Conservation (phyloP, 768 basidiomycete genomes). For the Hemileccinum impolitum region DNA sequence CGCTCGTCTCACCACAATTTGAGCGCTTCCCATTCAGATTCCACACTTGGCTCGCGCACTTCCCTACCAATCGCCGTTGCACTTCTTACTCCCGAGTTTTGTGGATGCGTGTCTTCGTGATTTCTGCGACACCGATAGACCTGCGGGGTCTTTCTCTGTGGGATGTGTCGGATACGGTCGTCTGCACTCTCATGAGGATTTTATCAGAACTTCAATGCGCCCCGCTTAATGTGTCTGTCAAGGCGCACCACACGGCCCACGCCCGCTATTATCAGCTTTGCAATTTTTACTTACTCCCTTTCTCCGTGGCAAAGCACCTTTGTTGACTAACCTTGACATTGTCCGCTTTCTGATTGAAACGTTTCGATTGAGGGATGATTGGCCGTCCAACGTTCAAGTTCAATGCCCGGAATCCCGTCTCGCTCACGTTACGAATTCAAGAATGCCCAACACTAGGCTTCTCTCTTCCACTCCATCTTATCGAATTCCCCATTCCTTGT, state of each 20-base stretch:
- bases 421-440: slow-evolving; percentile 12
- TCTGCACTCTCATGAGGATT: slow-evolving; percentile 3
- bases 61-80: not conserved
- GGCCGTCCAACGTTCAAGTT: too few relatives aligned
- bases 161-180: slow-evolving; percentile 14
- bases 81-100: slow-evolving; percentile 3
- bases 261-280: slow-evolving; percentile 4
- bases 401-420: slow-evolving; percentile 4
- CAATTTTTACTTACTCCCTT: slow-evolving; percentile 7
- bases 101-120: slow-evolving; percentile 15
- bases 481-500: slow-evolving; percentile 12
- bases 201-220: not conserved
- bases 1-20: not conserved
- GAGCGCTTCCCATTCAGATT: not conserved
- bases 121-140: slow-evolving; percentile 5
- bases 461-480: slow-evolving; percentile 13
- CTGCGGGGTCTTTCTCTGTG: slow-evolving; percentile 8
- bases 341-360: slow-evolving; percentile 17
- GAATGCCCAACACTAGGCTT: slow-evolving; percentile 4
- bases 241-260: slow-evolving; percentile 5
- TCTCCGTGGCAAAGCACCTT: slow-evolving; percentile 9
- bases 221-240: slow-evolving; percentile 10
- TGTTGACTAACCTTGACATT: slow-evolving; percentile 11
- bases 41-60: slow-evolving; percentile 1
- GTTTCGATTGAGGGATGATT: not conserved